A percentile compares a stretch with the other conserved stretches of the same genome.
These are phyloP conservation scores for Podaxis carcinomalis DNA, from an alignment of 768 basidiomycete genomes.

Conservation along the genomic window DNA sequence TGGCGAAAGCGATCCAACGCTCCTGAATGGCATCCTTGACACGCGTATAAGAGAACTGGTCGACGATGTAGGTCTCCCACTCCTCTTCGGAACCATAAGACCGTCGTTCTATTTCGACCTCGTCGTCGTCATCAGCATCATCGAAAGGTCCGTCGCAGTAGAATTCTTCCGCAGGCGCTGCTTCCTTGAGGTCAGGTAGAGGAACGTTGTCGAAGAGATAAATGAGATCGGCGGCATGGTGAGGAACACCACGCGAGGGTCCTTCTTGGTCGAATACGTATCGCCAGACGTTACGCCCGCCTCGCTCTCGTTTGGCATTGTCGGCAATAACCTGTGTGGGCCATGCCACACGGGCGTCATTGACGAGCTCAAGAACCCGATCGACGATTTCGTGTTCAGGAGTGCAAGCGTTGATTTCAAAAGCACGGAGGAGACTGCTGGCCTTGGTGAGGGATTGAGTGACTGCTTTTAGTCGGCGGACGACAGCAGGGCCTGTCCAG, in stretches of 20 bases:
- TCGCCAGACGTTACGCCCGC: conserved; percentile 66
- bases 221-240: conserved; percentile 68
- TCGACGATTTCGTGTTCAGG: conserved; percentile 65
- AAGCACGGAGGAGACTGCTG: conserved; percentile 57
- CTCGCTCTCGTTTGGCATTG: conserved; percentile 43
- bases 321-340: conserved; percentile 63
- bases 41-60: conserved; percentile 60
- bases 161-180: conserved; percentile 13
- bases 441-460: conserved; percentile 67
- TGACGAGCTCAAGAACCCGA: conserved; percentile 67
- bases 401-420: conserved; percentile 63
- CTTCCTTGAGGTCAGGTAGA: conserved; percentile 33
- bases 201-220: conserved; percentile 79
- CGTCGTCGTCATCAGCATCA: conserved; percentile 21
- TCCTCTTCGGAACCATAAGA: conserved; percentile 21
- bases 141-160: conserved; percentile 30
- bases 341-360: conserved; percentile 74
- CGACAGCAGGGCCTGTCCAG: conserved; percentile 60
- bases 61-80: conserved; percentile 57
- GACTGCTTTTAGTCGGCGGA: conserved; percentile 67
- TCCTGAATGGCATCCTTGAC: conserved; percentile 71
- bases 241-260: conserved; percentile 57
- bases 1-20: conserved; percentile 71
- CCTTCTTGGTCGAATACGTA: conserved; percentile 84
- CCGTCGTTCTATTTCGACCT: conserved; percentile 6